Conservation (phyloP, 352 stramenopile species). For the Phytophthora cryptogea region DNA sequence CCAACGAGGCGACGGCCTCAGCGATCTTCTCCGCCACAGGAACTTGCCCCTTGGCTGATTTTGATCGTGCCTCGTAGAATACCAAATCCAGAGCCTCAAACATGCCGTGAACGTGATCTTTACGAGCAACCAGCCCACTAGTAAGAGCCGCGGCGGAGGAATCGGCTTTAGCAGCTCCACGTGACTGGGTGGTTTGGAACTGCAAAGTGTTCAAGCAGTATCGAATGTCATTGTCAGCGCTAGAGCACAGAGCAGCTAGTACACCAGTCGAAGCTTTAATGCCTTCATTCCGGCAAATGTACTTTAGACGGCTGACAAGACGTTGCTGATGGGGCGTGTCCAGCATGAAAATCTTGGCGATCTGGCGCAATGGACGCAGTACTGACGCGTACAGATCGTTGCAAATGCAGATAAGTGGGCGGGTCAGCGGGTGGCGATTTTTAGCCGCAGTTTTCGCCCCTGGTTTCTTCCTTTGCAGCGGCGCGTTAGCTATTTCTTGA, state of each 20-base stretch:
- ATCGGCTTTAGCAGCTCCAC: slow-evolving; percentile 15
- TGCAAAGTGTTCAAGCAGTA: slow-evolving; percentile 97
- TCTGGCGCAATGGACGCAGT: slow-evolving; percentile 93
- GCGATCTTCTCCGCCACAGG: slow-evolving; percentile 57
- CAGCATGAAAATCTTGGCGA: slow-evolving; percentile 94
- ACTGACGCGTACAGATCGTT: slow-evolving; percentile 98
- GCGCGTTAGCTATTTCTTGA: slow-evolving; percentile 91
- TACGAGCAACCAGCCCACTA: slow-evolving; percentile 51
- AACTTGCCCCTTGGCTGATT: slow-evolving; percentile 41
- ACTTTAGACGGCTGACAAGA: slow-evolving; percentile 91
- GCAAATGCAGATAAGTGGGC: slow-evolving; percentile 98
- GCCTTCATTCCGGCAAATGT: slow-evolving; percentile 91
- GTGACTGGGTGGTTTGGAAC: slow-evolving; percentile 84
- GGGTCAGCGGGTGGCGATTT: slow-evolving; percentile 80
- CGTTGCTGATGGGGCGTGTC: slow-evolving; percentile 81
- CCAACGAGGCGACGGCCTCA: slow-evolving; percentile 72
- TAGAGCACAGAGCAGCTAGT: slow-evolving; percentile 60
- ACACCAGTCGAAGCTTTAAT: slow-evolving; percentile 78
- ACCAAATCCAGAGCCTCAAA: slow-evolving; percentile 77
- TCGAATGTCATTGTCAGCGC: slow-evolving; percentile 92
- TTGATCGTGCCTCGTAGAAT: slow-evolving; percentile 69
- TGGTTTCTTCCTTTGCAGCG: slow-evolving; percentile 64
- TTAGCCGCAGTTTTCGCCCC: slow-evolving; percentile 34
- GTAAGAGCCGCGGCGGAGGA: slow-evolving; percentile 28
- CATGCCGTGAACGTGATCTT: slow-evolving; percentile 61